Conservation (phyloP, 192 early-diverging fungal genomes). For the Linnemannia elongata region DNA sequence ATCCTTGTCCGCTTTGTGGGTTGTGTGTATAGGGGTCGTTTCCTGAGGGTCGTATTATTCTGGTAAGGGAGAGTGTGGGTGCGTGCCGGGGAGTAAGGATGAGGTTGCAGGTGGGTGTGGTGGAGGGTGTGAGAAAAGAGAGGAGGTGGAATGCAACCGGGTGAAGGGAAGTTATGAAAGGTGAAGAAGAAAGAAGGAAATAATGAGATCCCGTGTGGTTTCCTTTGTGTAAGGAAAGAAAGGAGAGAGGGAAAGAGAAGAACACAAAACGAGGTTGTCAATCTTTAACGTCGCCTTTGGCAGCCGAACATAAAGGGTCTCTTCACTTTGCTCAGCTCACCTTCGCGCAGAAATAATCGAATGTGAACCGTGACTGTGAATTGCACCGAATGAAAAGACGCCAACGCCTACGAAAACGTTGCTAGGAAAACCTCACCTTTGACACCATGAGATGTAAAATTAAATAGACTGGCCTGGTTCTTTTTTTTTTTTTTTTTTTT, state of each 20-base stretch:
- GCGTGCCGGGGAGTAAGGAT: not conserved
- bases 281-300: not conserved
- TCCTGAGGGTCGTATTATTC: not conserved
- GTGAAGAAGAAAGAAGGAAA: not conserved
- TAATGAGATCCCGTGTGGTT: not conserved
- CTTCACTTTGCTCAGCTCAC: not conserved
- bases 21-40: not conserved
- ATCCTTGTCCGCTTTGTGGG: slow-evolving; percentile 19
- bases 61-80: not conserved
- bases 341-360: not conserved
- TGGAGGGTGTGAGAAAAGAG: not conserved
- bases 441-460: not conserved
- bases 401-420: not conserved
- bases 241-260: not conserved
- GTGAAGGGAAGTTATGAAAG: not conserved
- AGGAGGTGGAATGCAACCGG: not conserved
- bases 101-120: not conserved
- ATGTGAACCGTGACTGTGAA: not conserved
- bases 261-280: not conserved
- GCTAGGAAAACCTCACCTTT: not conserved
- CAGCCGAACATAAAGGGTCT: not conserved
- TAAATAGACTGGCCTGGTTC: not conserved
- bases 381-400: not conserved
- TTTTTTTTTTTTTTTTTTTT: not conserved
- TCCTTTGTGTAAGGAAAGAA: not conserved